Evolutionary conservation across 805 yeast genomes (phyloP), one percentile per base, ranked within the genome.

Genomic region (Suhomyces sp.): DNA sequence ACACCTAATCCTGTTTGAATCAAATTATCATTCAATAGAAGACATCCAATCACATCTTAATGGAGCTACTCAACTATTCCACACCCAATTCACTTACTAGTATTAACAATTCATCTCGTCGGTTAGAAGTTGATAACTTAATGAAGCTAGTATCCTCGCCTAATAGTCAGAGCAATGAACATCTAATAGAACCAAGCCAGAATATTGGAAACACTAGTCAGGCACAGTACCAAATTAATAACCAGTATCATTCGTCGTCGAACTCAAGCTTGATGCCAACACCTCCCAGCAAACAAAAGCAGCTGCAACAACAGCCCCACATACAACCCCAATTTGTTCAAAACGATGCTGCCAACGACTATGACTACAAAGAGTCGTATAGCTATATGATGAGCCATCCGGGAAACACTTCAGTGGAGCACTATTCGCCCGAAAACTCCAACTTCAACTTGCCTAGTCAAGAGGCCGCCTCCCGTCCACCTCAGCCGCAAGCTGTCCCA

Each of bases 311-410:
- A 6, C 35, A 17, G n/a, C 46, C 22, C 7, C 47, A 47, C 7
- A 26, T 19, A 6, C 49, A 27, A 40, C 7, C 23, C 22, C 53
- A 50, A 38, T 17, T 38, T 5, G 46, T 35, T 27, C 53, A 46
- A 5, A 48, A 50, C 27, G 57, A 55, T 15, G 50, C 19, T 42
- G 48, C 46, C 9, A 40, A 44, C 17, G 59, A 56, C 10, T 53
- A 53, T 22, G 59, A 56, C 24, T 56, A 51, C 46, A 52, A 52
- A 40, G 59, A 56, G 24, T 51, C 55, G 17, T 56, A 56, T 44
- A 51, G 54, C 41, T 53, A 56, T 36, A 45, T 48, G 48, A 44
- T 51, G 50, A 48, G 31, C 17, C 54, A 44, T 22, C 44, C 49
- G 6, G 50, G 27, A 6, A 47, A 31, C 22, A 36, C 48, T 4